Base-by-base conservation (phyloP, 225 moss, liverwort and hornwort species). In the Neckera pumila region DNA sequence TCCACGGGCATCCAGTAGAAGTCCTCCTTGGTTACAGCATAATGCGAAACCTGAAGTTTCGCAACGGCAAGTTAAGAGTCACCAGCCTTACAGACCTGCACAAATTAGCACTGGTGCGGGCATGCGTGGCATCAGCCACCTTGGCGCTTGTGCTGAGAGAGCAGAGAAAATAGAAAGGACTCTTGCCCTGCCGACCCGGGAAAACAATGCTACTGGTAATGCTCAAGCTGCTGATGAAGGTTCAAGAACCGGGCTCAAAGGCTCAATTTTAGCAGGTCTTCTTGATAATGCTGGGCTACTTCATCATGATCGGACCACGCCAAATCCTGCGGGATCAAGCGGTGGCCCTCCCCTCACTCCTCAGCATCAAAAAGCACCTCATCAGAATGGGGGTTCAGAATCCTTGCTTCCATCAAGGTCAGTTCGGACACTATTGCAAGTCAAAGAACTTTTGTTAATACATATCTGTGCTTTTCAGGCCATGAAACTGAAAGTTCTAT, bases 151-250 rank as follows among this genome's bases (percentile, higher is more conserved):
- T 30, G 93, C 96, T 36, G 98, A 98, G 87, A 96, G 94, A 88
- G 92, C 93, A 80, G 94, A 94, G 84, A 90, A 93, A 63, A 91
- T 92, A 78, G 98, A 96, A 70, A 94, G 88, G 88, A 91, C 92
- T 53, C 89, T 95, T 54, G 92, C 91, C 36, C 89, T 91, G 81
- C 85, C 93, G 26, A 78, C 91, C 12, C 88, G 91, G 76, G 96
- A 95, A 58, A 96, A 87, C 54, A 91, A 88, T 76, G 58, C 45
- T 14, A 63, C 89, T 79, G 88, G 84, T 56, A 91, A 89, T 86
- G 82, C 94, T 84, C 92, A 82, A 81, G 97, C 98, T 65, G 98
- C 97, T 23, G 98, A 99, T 79, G 98, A 99, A 93, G 98, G 98
- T 81, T 99, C 98, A 70, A 92, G 96, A 87, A 99, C 98, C 57